These are phyloP conservation scores for Blastobotrys robertii DNA, from an alignment of 805 yeast genomes.

Conservation along the genomic window DNA sequence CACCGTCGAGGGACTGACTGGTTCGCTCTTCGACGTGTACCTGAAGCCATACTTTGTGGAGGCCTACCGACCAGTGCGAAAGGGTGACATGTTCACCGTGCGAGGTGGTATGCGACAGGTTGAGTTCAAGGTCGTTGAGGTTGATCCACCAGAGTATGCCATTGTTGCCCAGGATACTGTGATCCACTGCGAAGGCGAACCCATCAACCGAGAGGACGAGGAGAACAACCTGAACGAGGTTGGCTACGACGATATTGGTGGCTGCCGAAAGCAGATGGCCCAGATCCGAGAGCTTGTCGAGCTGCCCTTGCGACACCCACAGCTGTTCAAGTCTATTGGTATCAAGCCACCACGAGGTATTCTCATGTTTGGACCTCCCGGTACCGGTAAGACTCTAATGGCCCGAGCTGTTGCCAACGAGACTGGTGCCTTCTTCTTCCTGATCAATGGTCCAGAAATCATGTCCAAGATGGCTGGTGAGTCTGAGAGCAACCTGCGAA, in stretches of 20 bases:
- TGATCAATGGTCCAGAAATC: constrained; percentile 98
- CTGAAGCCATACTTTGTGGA: constrained; percentile 97
- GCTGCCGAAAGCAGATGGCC: constrained; percentile 98
- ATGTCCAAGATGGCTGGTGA: constrained; percentile 99
- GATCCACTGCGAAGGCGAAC: constrained; percentile 98
- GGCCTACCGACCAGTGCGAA: constrained; percentile 97
- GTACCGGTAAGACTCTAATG: constrained; percentile 99
- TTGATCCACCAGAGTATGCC: constrained; percentile 94
- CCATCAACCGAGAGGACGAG: constrained; percentile 96
- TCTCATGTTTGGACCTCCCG: constrained; percentile 92
- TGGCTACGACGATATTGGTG: constrained; percentile 98
- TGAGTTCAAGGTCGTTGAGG: constrained; percentile 96
- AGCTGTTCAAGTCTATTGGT: constrained; percentile 94
- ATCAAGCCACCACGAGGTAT: constrained; percentile 98
- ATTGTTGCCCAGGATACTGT: constrained; percentile 98
- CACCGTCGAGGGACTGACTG: constrained; percentile 95
- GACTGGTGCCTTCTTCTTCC: constrained; percentile 97
- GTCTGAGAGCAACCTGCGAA: constrained; percentile 91
- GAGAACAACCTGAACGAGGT: constrained; percentile 94
- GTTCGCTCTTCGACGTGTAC: constrained; percentile 90
- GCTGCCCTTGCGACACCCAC: constrained; percentile 96
- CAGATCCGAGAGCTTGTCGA: constrained; percentile 98
- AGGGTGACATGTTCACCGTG: constrained; percentile 91
- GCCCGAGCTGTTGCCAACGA: constrained; percentile 99
- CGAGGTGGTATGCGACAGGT: constrained; percentile 99